Conservation (phyloP, 1,139 yeast genomes). For the Protomyces lactucae-debilis region DNA sequence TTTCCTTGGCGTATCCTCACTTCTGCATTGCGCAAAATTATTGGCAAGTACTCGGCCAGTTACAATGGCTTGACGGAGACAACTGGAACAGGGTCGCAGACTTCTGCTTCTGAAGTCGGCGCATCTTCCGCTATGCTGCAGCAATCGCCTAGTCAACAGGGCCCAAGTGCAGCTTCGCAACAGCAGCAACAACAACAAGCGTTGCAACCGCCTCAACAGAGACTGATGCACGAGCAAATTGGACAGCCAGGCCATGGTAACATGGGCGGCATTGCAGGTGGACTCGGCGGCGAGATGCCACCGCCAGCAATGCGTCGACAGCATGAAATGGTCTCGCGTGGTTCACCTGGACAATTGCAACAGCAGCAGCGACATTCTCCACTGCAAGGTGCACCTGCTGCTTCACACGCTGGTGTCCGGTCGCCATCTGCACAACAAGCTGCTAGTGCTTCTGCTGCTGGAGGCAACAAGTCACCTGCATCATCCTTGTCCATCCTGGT, state of each 20-base stretch:
- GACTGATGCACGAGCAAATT: background rate
- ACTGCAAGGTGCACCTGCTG: background rate
- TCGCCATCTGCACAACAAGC: background rate
- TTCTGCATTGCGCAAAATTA: conserved; percentile 56
- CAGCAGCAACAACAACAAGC: background rate
- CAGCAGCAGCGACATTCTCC: background rate
- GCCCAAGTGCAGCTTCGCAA: conserved; percentile 1
- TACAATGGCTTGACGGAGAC: conserved; percentile 17
- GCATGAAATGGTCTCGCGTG: background rate
- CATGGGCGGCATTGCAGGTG: background rate
- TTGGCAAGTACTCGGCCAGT: conserved; percentile 49
- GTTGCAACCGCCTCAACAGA: background rate
- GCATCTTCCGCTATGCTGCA: background rate
- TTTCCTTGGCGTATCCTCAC: conserved; percentile 56
- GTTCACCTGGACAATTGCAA: background rate
- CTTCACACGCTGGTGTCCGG: background rate
- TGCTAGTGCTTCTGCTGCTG: background rate
- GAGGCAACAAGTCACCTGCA: background rate
- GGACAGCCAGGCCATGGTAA: background rate
- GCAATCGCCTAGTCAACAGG: background rate
- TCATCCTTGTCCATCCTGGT: background rate
- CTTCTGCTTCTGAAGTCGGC: background rate
- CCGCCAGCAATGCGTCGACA: background rate
- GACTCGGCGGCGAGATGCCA: background rate
- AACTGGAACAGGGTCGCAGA: background rate